A percentile compares a stretch with the other conserved stretches of the same genome.
Evolutionary conservation across 1,284 basidiomycete species (phyloP).

Genomic region (Ganoderma resinaceum): DNA sequence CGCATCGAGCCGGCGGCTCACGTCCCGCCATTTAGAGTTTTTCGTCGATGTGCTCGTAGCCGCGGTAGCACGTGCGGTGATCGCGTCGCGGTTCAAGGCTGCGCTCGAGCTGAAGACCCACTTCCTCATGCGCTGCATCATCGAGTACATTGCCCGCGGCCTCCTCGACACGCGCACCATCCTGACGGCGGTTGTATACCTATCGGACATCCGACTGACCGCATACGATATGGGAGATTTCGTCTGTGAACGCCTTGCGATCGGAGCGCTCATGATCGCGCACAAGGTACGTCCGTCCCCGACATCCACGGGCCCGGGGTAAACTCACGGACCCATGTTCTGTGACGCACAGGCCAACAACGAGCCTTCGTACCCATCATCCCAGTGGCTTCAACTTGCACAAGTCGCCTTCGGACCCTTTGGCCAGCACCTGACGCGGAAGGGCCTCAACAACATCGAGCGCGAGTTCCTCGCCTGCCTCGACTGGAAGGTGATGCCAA

Average conservation of each 20-base stretch:
- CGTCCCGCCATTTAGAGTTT: slow-evolving; percentile 20
- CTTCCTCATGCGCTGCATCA: slow-evolving; percentile 10
- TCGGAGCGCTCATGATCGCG: slow-evolving; percentile 68
- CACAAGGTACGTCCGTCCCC: slow-evolving; percentile 57
- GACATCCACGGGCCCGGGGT: background rate
- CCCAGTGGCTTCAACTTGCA: background rate
- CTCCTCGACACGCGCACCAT: slow-evolving; percentile 58
- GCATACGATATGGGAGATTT: slow-evolving; percentile 67
- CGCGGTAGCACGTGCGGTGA: slow-evolving; percentile 18
- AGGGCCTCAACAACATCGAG: slow-evolving; percentile 48
- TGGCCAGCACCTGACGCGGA: background rate
- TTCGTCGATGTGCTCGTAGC: slow-evolving; percentile 20
- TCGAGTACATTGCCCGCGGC: slow-evolving; percentile 6
- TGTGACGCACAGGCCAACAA: slow-evolving; percentile 63
- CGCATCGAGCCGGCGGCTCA: background rate
- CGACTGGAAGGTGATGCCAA: slow-evolving; percentile 61
- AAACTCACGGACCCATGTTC: background rate
- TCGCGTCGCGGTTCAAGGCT: slow-evolving; percentile 18
- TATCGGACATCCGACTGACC: slow-evolving; percentile 62
- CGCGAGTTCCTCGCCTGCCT: slow-evolving; percentile 70
- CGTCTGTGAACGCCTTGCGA: slow-evolving; percentile 71
- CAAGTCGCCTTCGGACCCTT: background rate
- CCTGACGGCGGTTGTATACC: slow-evolving; percentile 65
- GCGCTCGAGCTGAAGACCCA: slow-evolving; percentile 18
- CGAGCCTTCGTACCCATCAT: slow-evolving; percentile 35